Evolutionary conservation across 495 filamentous ascomycete species (phyloP), one percentile per base, ranked within the genome.

Genomic region (Annulohypoxylon maeteangense): DNA sequence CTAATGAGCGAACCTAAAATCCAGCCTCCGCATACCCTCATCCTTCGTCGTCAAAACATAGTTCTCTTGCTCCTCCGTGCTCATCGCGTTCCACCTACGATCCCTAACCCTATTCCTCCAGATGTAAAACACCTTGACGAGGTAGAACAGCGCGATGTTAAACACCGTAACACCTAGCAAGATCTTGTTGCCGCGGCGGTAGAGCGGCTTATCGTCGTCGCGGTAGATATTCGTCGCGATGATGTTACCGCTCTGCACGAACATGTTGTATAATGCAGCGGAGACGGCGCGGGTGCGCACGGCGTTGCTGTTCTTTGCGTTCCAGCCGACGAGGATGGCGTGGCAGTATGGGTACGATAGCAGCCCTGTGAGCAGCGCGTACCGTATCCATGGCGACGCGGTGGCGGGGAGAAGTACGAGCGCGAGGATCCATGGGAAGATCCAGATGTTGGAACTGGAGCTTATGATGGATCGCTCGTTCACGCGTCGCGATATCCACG

Each of bases 231-330:
- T 87, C 58, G 72, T 78, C 0, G 79, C 77, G 62, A 86, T 83
- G 34, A 88, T 85, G 50, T 81, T 85, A 7, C 84, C 83, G 4
- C 77, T 66, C 60, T 85, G 82, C 12, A 82, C 79, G 56, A 80
- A 77, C 76, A 81, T 80, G 63, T 85, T 87, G 72, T 86, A 87
- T 6, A 83, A 31, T 1, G 82, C 82, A 0, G 84, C 85, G 1
- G 84, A 85, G 8, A 90, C 87, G n/a, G 88, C 86, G 7, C 89
- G 73, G 3, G 88, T 90, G 0, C 87, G 79, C n/a, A 91, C 88
- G 0, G 85, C 82, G 20, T 88, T 88, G 22, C 85, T 83, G 78
- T 91, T 90, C 44, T 85, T 78, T 4, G 87, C 86, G 22, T 84
- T 88, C 81, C 87, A 88, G 22, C 83, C 84, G 4, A 90, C 87